phyloP scores from a whole-genome alignment of 2,329 filamentous ascomycete genomes.

The Phoma sp. region DNA sequence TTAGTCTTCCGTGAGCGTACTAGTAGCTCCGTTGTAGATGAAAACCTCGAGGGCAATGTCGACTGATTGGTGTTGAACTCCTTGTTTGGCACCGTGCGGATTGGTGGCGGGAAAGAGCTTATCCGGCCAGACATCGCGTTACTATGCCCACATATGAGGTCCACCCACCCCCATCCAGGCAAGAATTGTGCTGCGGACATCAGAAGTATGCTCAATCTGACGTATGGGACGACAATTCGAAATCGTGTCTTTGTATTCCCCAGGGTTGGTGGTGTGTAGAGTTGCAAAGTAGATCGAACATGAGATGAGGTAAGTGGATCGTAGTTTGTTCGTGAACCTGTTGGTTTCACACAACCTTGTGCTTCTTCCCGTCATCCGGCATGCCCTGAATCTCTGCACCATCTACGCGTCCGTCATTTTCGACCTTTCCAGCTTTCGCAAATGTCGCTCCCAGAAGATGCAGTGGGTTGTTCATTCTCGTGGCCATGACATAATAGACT shows the following conservation, averaged over 20 bases:
- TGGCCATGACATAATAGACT: conserved; percentile 27
- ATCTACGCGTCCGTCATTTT: background rate
- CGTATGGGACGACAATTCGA: too few species aligned
- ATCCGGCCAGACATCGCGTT: too few species aligned
- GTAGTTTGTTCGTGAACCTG: too few species aligned
- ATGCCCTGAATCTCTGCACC: conserved; percentile 3
- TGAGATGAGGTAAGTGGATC: too few species aligned
- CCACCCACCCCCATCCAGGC: too few species aligned
- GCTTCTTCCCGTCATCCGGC: conserved; percentile 5
- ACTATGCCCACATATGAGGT: too few species aligned
- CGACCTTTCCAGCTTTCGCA: conserved; percentile 26
- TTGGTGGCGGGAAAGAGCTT: too few species aligned
- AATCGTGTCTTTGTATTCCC: too few species aligned
- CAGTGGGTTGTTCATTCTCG: conserved; percentile 29
- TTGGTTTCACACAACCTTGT: conserved; percentile 4
- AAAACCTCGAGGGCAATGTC: background rate
- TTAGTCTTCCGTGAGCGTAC: background rate
- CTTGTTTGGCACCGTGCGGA: background rate
- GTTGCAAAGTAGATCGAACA: too few species aligned
- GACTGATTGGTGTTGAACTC: background rate
- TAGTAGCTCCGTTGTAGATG: background rate
- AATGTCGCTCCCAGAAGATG: conserved; percentile 25
- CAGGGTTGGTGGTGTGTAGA: too few species aligned
- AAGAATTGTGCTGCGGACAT: too few species aligned
- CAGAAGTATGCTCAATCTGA: too few species aligned